Percentiles rank a stretch among this genome's conserved stretches.
Evolutionary conservation across 2,329 filamentous ascomycete genomes (phyloP).

Genomic region (Cytospora leucostoma): DNA sequence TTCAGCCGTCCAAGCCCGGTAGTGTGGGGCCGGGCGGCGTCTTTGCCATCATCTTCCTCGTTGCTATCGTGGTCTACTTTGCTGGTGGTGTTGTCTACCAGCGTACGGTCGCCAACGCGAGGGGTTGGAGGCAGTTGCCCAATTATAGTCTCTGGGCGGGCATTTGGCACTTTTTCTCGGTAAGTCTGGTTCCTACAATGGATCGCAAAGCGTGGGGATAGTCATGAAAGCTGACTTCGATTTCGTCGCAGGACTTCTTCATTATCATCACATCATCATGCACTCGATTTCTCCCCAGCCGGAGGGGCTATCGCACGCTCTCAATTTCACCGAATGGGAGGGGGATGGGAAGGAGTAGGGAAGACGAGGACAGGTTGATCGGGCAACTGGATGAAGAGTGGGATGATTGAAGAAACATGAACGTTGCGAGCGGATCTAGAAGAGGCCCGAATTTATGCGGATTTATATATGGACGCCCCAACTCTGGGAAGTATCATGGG

Average conservation of each 20-base stretch:
- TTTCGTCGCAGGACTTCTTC: slow-evolving; percentile 58
- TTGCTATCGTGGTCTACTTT: slow-evolving; percentile 82
- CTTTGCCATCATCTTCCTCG: slow-evolving; percentile 81
- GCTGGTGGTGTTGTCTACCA: slow-evolving; percentile 95
- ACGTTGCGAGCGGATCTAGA: not conserved
- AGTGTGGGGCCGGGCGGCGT: slow-evolving; percentile 71
- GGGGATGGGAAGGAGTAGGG: slow-evolving; percentile 50
- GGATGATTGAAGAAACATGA: slow-evolving; percentile 65
- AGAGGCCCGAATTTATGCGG: not conserved
- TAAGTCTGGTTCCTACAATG: slow-evolving; percentile 43
- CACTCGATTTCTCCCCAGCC: slow-evolving; percentile 62
- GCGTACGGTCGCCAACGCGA: slow-evolving; percentile 87
- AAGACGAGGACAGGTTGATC: slow-evolving; percentile 91
- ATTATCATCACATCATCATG: slow-evolving; percentile 71
- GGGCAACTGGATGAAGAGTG: slow-evolving; percentile 97
- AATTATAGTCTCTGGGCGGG: slow-evolving; percentile 94
- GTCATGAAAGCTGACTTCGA: slow-evolving; percentile 13
- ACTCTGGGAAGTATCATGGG: slow-evolving; percentile 6
- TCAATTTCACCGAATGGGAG: slow-evolving; percentile 54
- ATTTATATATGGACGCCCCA: slow-evolving; percentile 5
- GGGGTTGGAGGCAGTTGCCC: slow-evolving; percentile 92
- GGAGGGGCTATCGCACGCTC: slow-evolving; percentile 68
- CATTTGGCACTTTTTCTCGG: slow-evolving; percentile 80
- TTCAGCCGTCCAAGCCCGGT: slow-evolving; percentile 71
- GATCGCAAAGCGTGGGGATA: not conserved